Percentiles rank a stretch among this genome's conserved stretches.
These are phyloP conservation scores for Saitoella complicata DNA, from an alignment of 805 yeast species.

Conservation along the genomic window DNA sequence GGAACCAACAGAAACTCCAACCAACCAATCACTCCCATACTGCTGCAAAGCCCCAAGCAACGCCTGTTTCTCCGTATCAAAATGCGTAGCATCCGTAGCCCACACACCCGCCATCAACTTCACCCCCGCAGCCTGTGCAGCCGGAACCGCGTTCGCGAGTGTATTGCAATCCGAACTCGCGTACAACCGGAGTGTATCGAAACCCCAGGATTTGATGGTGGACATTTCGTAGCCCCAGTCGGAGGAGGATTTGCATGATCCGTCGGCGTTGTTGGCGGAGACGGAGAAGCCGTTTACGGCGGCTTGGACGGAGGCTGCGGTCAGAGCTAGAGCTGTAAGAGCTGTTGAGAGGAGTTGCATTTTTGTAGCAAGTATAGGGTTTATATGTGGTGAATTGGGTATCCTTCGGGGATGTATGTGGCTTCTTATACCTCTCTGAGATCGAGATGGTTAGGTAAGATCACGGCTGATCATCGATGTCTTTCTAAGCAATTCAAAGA, in stretches of 20 bases:
- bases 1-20: constrained; percentile 78
- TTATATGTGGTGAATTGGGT: too few species aligned
- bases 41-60: constrained; percentile 53
- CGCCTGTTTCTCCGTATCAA: constrained; percentile 56
- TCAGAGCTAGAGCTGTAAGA: too few species aligned
- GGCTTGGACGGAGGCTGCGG: neutral
- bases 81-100: constrained; percentile 81
- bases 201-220: constrained; percentile 39
- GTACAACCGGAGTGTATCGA: constrained; percentile 56
- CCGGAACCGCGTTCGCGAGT: constrained; percentile 69
- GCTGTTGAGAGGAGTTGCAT: too few species aligned
- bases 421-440: too few species aligned
- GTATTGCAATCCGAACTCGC: constrained; percentile 90
- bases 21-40: constrained; percentile 46
- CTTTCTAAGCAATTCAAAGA: too few species aligned
- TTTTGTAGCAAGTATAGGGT: too few species aligned
- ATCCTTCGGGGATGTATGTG: too few species aligned
- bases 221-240: constrained; percentile 60
- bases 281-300: constrained; percentile 4
- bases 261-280: constrained; percentile 27
- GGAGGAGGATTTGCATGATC: constrained; percentile 49
- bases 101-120: constrained; percentile 79
- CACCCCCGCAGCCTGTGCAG: constrained; percentile 29
- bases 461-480: too few species aligned
- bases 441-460: too few species aligned